Base-by-base conservation (phyloP, 2,329 filamentous ascomycete genomes). In the Talaromyces pinophilus region DNA sequence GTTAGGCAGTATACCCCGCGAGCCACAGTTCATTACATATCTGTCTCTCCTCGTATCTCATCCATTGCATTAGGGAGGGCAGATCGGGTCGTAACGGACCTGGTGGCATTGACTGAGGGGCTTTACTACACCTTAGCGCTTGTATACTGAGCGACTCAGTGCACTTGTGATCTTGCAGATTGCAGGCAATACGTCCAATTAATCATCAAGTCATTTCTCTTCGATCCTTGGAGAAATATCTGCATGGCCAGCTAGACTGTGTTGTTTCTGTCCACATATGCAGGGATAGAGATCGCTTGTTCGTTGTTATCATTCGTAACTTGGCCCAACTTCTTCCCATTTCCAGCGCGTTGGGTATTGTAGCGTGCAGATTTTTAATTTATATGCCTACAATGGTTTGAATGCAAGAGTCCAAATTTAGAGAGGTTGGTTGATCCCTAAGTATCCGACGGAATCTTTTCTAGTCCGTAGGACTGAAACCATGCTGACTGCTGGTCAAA, bases 21-120 rank as follows among this genome's bases (percentile, higher is more conserved):
- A 28, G 25, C 38, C 13, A 19, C 59, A 60, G 10, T 28, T 15
- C 40, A 61, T 48, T 11, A 7, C 25, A 61, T 17, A 33, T 48
- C 42, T 44, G 22, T 35, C 42, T 38, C 11, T 13, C 33, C 54
- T 57, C 30, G 54, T 38, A 25, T 17, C 38, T 57, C 33, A 57
- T 57, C 11, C 17, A 40, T 25, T 57, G 33, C 54, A 57, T 57
- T 15, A 57, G 17, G n/a, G 33, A 19, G 22, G 48, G 61, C 33
- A 63, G 48, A 63, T 63, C 48, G 61, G 61, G 61, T 44, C 52
- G 61, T 44, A 55, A 63, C 35, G 61, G 61, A 30, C 28, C 48
- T 44, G 19, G 60, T 28, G 19, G 10, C 44, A 6, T 57, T 57
- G 33, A 22, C 54, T 19, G 54, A 57, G 33, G n/a, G 54, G n/a